Evolutionary conservation across 139 green algal species (phyloP).

Genomic region (Closterium sp.): DNA sequence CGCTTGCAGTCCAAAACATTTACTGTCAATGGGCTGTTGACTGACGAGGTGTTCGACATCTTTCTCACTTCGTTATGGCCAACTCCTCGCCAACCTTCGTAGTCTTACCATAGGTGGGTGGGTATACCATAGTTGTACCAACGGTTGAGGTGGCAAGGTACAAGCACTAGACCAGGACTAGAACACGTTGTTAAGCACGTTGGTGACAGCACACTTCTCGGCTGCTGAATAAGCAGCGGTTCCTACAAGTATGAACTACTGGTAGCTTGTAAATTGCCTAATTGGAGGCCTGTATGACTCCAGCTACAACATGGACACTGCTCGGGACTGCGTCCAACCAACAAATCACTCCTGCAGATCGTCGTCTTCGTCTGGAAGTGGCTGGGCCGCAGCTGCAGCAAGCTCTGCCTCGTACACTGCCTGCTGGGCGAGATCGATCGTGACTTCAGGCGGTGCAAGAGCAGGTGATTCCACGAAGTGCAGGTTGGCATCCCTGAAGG

Average conservation of each 20-base stretch:
- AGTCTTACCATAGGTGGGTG: no score
- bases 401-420: constrained; percentile 77
- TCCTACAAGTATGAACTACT: neutral
- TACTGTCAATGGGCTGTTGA: no score
- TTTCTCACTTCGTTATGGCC: neutral
- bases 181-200: no score
- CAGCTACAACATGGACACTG: neutral
- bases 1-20: no score
- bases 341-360: constrained; percentile 63
- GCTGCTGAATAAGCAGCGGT: no score
- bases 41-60: no score
- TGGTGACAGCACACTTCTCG: no score
- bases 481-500: constrained; percentile 73
- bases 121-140: no score
- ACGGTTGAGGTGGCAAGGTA: no score
- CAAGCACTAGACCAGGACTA: no score
- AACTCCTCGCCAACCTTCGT: no score
- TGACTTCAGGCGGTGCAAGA: constrained; percentile 91
- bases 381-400: constrained; percentile 65
- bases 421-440: constrained; percentile 87
- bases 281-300: neutral
- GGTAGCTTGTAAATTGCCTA: neutral
- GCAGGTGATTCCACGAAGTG: constrained; percentile 91
- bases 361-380: constrained; percentile 79
- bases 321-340: neutral